Evolutionary conservation across 345 rosid species (phyloP).

Genomic region (Hibiscus syriacus): DNA sequence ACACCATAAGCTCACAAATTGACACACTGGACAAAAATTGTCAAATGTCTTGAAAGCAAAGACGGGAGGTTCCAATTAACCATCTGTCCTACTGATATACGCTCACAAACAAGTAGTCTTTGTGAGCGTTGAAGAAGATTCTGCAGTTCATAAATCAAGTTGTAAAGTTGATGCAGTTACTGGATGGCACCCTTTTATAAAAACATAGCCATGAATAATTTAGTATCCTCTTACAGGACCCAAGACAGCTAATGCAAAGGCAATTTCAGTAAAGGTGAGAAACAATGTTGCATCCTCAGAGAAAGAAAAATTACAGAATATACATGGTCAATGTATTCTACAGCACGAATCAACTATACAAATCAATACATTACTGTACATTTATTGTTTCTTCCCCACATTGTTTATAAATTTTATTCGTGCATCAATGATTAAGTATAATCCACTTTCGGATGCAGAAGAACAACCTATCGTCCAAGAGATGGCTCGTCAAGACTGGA

Average conservation of each 20-base stretch:
- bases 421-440: conserved; percentile 5
- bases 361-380: conserved; percentile 17
- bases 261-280: background rate
- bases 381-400: conserved; percentile 4
- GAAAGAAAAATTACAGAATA: background rate
- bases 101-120: too few relatives aligned
- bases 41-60: too few relatives aligned
- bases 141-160: background rate
- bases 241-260: background rate
- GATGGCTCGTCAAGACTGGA: conserved; percentile 55
- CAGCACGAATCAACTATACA: too few relatives aligned
- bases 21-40: too few relatives aligned
- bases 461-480: conserved; percentile 8
- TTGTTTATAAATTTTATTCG: background rate
- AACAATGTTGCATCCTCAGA: background rate
- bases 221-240: background rate
- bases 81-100: too few relatives aligned
- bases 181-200: background rate
- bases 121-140: background rate
- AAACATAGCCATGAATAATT: background rate
- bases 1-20: background rate
- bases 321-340: too few relatives aligned
- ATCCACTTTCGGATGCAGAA: conserved; percentile 4
- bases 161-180: background rate
- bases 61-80: too few relatives aligned